Base-by-base conservation (phyloP, 148 eudicot species). In the Nyssa sinensis region DNA sequence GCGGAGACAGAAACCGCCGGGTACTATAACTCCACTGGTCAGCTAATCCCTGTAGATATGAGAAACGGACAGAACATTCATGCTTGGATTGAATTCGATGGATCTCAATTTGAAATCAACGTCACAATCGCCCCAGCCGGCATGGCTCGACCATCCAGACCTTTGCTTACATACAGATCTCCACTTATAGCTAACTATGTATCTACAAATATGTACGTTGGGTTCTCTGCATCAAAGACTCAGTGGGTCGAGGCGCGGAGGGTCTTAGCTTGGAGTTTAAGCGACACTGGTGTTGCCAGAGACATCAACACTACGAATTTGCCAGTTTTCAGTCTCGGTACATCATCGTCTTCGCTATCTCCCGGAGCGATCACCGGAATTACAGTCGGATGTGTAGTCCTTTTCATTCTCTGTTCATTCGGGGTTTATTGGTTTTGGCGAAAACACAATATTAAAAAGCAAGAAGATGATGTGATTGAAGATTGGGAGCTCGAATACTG, bases 401-500 rank as follows among this genome's bases (percentile, higher is more conserved):
- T 53, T 23, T 34, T 75, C 10, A 1, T 74, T 2, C 32, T 81
- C 30, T 47, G 25, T 0, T 23, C 67, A 7, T 64, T 37, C 61
- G 33, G 68, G 53, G 14, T 39, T 32, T 86, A 73, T 66, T 78
- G 76, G 82, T 67, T 69, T 73, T 81, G 82, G 84, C 59, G 78
- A 77, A 77, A 61, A n/a, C n/a, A n/a, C n/a, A 34, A 30, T 61
- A 27, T 1, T 11, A 51, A 64, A 16, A 21, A 37, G 44, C 41
- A 25, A 5, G 86, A 85, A 24, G 85, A 81, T 14, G 89, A 86
- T 70, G 85, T 64, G 16, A 70, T 80, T 29, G 87, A 86, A 57
- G 90, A 86, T 64, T 86, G 90, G 90, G 90, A 84, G 65, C 69
- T 86, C 39, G 90, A 86, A 60, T 86, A 79, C 34, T 86, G 89